Conservation (phyloP, 2,329 filamentous ascomycete species). For the Cryphonectria nitschkei region DNA sequence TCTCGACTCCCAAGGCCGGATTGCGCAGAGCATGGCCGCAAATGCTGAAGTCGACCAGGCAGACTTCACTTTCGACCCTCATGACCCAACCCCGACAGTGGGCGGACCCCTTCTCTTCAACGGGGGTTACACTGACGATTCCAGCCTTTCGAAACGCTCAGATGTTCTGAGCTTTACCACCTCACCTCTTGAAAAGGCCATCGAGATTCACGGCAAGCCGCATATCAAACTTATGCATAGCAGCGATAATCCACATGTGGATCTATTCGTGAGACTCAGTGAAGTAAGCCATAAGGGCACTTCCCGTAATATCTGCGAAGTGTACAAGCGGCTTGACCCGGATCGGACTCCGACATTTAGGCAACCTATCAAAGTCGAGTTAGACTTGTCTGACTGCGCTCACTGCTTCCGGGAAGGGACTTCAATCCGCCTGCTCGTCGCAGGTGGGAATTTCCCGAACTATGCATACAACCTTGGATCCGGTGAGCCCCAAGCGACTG, state of each 20-base stretch:
- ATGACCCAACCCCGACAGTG: conserved; percentile 34
- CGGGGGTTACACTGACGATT: conserved; percentile 31
- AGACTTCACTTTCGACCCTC: conserved; percentile 33
- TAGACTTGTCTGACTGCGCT: conserved; percentile 31
- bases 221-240: conserved; percentile 32
- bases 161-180: conserved; percentile 34
- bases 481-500: conserved; percentile 30
- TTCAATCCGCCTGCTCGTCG: conserved; percentile 33
- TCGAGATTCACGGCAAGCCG: conserved; percentile 33
- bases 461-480: conserved; percentile 31
- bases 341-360: conserved; percentile 1
- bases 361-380: conserved; percentile 15
- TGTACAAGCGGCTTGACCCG: conserved; percentile 30
- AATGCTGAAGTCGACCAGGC: conserved; percentile 1
- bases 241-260: conserved; percentile 33
- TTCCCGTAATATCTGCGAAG: conserved; percentile 34
- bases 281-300: conserved; percentile 32
- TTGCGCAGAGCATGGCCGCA: neutral
- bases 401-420: conserved; percentile 32
- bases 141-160: conserved; percentile 25
- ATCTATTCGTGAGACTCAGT: conserved; percentile 34
- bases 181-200: conserved; percentile 26
- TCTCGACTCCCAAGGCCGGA: conserved; percentile 12
- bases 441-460: conserved; percentile 32
- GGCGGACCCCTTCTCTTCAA: conserved; percentile 28